phyloP scores from a whole-genome alignment of 768 basidiomycete genomes.

The Hydnomerulius pinastri region DNA sequence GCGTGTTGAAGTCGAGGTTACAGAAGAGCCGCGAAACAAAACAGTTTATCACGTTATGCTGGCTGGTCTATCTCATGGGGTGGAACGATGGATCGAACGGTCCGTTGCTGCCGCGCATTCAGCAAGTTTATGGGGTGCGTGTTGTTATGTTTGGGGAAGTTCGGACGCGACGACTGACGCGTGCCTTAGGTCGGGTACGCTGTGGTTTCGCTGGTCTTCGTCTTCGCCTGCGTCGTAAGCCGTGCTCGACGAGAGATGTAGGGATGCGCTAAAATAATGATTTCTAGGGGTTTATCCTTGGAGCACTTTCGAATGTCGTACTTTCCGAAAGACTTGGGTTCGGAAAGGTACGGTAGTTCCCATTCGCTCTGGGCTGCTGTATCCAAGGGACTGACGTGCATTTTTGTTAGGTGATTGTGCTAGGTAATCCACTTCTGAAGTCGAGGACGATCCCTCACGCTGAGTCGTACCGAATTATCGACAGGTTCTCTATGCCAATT shows the following conservation, averaged over 20 bases:
- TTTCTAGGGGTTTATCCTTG: slow-evolving; percentile 45
- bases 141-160: not conserved
- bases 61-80: slow-evolving; percentile 60
- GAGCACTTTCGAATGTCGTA: slow-evolving; percentile 48
- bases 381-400: not conserved
- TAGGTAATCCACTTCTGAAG: too few species aligned
- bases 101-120: slow-evolving; percentile 73
- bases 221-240: slow-evolving; percentile 47
- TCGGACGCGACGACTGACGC: slow-evolving; percentile 1
- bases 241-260: not conserved
- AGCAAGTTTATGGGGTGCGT: slow-evolving; percentile 51
- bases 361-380: not conserved
- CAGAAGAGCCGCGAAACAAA: slow-evolving; percentile 28
- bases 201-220: slow-evolving; percentile 57
- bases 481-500: slow-evolving; percentile 58
- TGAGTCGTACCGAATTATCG: not conserved
- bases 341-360: slow-evolving; percentile 34
- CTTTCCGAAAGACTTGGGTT: slow-evolving; percentile 47
- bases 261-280: slow-evolving; percentile 20
- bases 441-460: too few species aligned
- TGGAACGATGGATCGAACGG: slow-evolving; percentile 82
- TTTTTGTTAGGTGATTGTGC: slow-evolving; percentile 37
- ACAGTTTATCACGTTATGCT: slow-evolving; percentile 59
- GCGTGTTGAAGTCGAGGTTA: slow-evolving; percentile 2
- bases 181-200: slow-evolving; percentile 46